Percentiles rank a stretch among this genome's conserved stretches.
These are phyloP conservation scores for Backusella sp. DNA, from an alignment of 192 early-diverging fungal genomes.

Conservation along the genomic window DNA sequence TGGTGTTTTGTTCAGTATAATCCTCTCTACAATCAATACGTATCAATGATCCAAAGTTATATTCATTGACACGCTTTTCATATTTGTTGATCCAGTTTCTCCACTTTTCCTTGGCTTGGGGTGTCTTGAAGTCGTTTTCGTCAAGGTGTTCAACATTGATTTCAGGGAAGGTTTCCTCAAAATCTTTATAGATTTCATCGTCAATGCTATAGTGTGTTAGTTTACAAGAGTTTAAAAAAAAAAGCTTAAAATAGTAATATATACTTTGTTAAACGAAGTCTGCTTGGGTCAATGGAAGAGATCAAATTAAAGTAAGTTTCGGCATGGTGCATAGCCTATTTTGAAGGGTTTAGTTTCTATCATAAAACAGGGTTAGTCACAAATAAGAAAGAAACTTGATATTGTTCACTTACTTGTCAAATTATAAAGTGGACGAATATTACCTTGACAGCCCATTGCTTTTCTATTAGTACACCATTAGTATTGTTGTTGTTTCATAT, in stretches of 20 bases:
- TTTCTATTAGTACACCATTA: conserved; percentile 51
- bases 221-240: neutral
- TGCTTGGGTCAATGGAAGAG: conserved; percentile 61
- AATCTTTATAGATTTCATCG: conserved; percentile 81
- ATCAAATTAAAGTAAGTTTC: conserved; percentile 92
- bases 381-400: neutral
- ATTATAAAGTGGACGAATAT: neutral
- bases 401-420: neutral
- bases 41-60: conserved; percentile 91
- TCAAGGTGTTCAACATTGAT: conserved; percentile 68
- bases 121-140: conserved; percentile 82
- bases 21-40: conserved; percentile 72
- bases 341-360: neutral
- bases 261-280: conserved; percentile 80
- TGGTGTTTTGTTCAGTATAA: conserved; percentile 84
- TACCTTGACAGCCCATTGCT: conserved; percentile 91
- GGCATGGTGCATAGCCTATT: conserved; percentile 84
- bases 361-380: neutral
- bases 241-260: neutral
- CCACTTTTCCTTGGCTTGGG: conserved; percentile 84
- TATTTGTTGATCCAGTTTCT: conserved; percentile 84
- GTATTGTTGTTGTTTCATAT: neutral
- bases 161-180: conserved; percentile 73
- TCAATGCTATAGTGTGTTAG: conserved; percentile 57
- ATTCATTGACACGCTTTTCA: conserved; percentile 85